Conservation (phyloP, 176 grass and related monocot species). For the Aegilops umbellulata region DNA sequence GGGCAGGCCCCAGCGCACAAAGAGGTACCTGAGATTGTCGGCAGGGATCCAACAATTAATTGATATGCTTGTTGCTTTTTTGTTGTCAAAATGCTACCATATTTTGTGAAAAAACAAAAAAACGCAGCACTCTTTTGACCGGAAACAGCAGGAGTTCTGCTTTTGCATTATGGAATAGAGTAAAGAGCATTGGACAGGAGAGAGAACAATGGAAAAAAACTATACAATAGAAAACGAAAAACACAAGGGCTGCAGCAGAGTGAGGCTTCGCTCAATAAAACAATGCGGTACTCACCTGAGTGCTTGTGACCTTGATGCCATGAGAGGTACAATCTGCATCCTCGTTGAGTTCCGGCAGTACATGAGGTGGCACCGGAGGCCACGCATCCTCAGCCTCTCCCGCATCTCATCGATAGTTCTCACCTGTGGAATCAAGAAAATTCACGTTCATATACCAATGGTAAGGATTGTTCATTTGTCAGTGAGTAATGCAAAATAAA, state of each 20-base stretch:
- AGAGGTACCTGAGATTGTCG: slow-evolving; percentile 59
- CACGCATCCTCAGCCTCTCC: slow-evolving; percentile 81
- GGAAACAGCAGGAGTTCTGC: too few relatives aligned
- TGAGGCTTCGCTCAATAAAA: neutral
- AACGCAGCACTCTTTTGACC: too few relatives aligned
- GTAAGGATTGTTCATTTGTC: neutral
- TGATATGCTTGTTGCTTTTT: neutral
- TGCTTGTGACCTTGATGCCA: slow-evolving; percentile 93
- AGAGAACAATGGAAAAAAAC: too few relatives aligned
- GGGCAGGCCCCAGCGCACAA: slow-evolving; percentile 81
- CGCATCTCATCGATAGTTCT: slow-evolving; percentile 68
- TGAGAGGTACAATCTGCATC: slow-evolving; percentile 81
- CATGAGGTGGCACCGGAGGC: slow-evolving; percentile 85
- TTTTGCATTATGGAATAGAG: neutral
- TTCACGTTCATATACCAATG: slow-evolving; percentile 7
- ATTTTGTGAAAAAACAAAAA: neutral
- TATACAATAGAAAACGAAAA: too few relatives aligned
- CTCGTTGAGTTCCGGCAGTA: slow-evolving; percentile 85
- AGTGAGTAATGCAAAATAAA: neutral
- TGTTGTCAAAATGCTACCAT: slow-evolving; percentile 1
- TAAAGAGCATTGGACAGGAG: too few relatives aligned
- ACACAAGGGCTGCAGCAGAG: too few relatives aligned
- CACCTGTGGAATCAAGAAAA: slow-evolving; percentile 35
- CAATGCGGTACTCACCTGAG: slow-evolving; percentile 56
- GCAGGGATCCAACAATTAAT: neutral